These are phyloP conservation scores for Pichia deserticola DNA, from an alignment of 805 yeast species.

Conservation along the genomic window DNA sequence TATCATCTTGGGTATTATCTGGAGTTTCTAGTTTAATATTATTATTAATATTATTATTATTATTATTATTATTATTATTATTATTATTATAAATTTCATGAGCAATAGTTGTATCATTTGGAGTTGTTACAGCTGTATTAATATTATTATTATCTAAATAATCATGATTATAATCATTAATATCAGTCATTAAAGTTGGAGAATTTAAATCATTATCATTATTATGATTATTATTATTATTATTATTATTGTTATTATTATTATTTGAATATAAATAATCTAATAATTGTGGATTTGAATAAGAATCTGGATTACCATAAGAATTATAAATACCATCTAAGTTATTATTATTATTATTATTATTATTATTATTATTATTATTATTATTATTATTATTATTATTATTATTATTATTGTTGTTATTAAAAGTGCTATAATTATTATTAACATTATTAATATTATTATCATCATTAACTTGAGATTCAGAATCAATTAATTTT, in stretches of 20 bases:
- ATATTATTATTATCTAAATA: too few species aligned
- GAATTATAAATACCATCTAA: conserved; percentile 20
- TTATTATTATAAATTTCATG: not conserved
- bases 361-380: too few species aligned
- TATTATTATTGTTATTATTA: too few species aligned
- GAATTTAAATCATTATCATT: not conserved
- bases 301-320: conserved; percentile 24
- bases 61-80: not conserved
- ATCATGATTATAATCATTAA: too few species aligned
- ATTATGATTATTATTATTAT: not conserved
- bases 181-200: not conserved
- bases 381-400: not conserved
- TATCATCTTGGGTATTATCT: conserved; percentile 15
- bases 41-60: not conserved
- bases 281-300: conserved; percentile 20
- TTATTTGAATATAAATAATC: conserved; percentile 16
- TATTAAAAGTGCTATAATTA: too few species aligned
- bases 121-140: too few species aligned
- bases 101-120: not conserved
- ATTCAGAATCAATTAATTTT: conserved; percentile 1
- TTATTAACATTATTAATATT: not conserved
- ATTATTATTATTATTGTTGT: not conserved
- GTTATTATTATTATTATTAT: not conserved
- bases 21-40: not conserved
- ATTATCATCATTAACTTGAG: not conserved